These are phyloP conservation scores for Mucor piriformis DNA, from an alignment of 371 early-diverging fungal species.

Conservation along the genomic window DNA sequence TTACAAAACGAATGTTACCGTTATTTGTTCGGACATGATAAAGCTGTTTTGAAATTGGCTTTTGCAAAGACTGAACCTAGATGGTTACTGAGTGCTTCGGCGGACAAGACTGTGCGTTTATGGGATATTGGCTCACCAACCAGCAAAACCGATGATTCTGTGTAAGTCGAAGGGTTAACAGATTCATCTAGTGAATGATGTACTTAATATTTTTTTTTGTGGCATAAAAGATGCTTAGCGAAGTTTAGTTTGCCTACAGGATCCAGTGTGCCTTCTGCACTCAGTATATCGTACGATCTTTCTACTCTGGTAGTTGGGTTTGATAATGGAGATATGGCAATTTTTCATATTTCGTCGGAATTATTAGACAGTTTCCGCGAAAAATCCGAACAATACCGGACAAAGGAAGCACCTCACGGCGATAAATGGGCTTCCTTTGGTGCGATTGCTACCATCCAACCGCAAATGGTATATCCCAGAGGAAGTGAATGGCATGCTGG, in stretches of 20 bases:
- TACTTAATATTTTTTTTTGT: neutral
- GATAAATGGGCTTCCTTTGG: neutral
- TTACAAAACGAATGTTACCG: slow-evolving; percentile 58
- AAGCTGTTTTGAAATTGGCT: slow-evolving; percentile 40
- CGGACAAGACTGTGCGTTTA: slow-evolving; percentile 55
- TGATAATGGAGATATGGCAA: slow-evolving; percentile 33
- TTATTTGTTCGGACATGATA: slow-evolving; percentile 57
- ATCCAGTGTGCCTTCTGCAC: slow-evolving; percentile 28
- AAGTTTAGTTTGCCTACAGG: slow-evolving; percentile 33
- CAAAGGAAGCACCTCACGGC: neutral
- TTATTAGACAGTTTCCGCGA: neutral
- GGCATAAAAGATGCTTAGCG: slow-evolving; percentile 37
- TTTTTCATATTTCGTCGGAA: slow-evolving; percentile 17
- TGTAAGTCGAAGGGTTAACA: slow-evolving; percentile 25
- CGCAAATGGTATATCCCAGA: slow-evolving; percentile 39
- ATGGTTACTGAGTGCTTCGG: slow-evolving; percentile 62
- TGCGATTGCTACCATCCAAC: slow-evolving; percentile 5
- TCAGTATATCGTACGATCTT: slow-evolving; percentile 32
- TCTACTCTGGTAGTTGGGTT: slow-evolving; percentile 37
- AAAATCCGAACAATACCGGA: neutral
- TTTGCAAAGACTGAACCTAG: slow-evolving; percentile 54
- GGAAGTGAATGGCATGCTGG: slow-evolving; percentile 67
- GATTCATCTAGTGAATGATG: neutral
- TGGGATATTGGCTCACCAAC: slow-evolving; percentile 63
- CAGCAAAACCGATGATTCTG: slow-evolving; percentile 27